A percentile compares a stretch with the other conserved stretches of the same genome.
Evolutionary conservation across 768 basidiomycete species (phyloP).

Genomic region (Phlegmacium glaucopus): DNA sequence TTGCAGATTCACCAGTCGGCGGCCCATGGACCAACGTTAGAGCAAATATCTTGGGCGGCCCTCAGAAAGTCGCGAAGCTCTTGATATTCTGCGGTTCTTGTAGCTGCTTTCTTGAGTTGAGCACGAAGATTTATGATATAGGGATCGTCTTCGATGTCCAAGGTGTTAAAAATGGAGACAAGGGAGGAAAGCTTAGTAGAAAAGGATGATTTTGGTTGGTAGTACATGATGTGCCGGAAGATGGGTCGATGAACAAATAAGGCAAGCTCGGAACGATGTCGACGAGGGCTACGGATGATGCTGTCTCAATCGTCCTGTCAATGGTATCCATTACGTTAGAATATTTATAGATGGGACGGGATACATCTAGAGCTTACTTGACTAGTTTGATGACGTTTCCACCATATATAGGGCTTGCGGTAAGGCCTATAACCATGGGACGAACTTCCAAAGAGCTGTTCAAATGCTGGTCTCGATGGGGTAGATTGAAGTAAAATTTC

Average conservation of each 20-base stretch:
- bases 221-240: conserved; percentile 58
- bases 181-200: conserved; percentile 55
- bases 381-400: conserved; percentile 63
- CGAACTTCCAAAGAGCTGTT: conserved; percentile 27
- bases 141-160: conserved; percentile 70
- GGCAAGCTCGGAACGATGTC: conserved; percentile 52
- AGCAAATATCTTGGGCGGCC: conserved; percentile 55
- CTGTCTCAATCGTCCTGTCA: conserved; percentile 66
- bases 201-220: conserved; percentile 24
- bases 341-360: not conserved
- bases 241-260: conserved; percentile 60
- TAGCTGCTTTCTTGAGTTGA: conserved; percentile 35
- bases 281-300: conserved; percentile 59
- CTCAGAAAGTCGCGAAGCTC: conserved; percentile 58
- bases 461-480: conserved; percentile 26
- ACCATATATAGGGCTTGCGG: conserved; percentile 84
- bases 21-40: conserved; percentile 70
- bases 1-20: conserved; percentile 73
- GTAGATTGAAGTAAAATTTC: conserved; percentile 62
- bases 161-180: conserved; percentile 30
- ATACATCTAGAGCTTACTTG: conserved; percentile 37
- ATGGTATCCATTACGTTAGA: conserved; percentile 22
- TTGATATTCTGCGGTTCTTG: conserved; percentile 43
- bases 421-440: conserved; percentile 72
- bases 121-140: conserved; percentile 49